Base-by-base conservation (phyloP, 2,329 filamentous ascomycete species). In the Sclerotinia nivalis region DNA sequence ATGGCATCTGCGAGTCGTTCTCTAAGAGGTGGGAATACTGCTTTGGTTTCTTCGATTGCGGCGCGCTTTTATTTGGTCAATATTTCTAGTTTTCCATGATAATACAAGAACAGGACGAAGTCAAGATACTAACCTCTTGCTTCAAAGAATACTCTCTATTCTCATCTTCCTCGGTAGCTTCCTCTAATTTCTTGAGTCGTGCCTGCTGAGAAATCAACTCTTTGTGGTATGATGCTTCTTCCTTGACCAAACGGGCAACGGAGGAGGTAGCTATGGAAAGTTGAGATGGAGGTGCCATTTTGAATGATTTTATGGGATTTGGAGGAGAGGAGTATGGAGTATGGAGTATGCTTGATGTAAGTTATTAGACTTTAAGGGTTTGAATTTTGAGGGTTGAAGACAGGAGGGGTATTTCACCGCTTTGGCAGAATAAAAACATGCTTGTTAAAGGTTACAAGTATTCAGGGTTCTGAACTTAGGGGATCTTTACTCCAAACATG, bases 191-290 rank as follows among this genome's bases (percentile, higher is more conserved):
- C 58, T 84, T 83, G 25, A 97, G 85, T 69, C 91, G 88, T 72
- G 86, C 85, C 75, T 92, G 85, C 79, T 98, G 94, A 73, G 90
- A 84, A 73, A 86, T 83, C 28, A 94, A 86, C 80, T 99, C 96
- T 78, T 91, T 91, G 84, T 94, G 91, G 83, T 99, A 98, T 76
- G 90, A 95, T 52, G 87, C 84, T 80, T 97, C 93, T 81, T 99
- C 96, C 81, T 97, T 97, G 74, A 97, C 88, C 61, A 98, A 87
- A 71, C 96, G 93, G 76, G 87, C 85, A 74, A 98, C 88, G 28
- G 93, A 89, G 72, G 90, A 88, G 34, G 92, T 96, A 58, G 91
- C 89, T 78, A 97, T 96, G 76, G 88, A 81, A 79, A 97, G 88
- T 75, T 89, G 86, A 1, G 90, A 89, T 58, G 92, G 91, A 45